These are phyloP conservation scores for Macrophomina pseudophaseolina DNA, from an alignment of 2,329 filamentous ascomycete genomes.

Conservation along the genomic window DNA sequence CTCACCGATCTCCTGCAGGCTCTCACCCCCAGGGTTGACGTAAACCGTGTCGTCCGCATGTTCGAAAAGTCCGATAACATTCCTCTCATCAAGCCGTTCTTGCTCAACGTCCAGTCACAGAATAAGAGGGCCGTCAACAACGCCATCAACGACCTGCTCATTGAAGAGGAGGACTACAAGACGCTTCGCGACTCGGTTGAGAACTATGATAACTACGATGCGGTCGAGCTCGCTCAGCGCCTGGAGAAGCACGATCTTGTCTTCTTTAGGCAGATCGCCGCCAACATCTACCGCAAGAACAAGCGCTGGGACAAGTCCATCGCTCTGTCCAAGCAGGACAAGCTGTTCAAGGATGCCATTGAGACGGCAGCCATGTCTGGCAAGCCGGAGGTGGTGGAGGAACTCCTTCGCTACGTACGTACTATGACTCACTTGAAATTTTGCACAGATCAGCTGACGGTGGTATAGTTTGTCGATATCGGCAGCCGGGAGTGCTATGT, in stretches of 20 bases:
- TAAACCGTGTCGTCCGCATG: slow-evolving; percentile 98
- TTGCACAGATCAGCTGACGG: slow-evolving; percentile 40
- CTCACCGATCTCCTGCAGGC: slow-evolving; percentile 94
- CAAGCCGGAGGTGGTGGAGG: slow-evolving; percentile 92
- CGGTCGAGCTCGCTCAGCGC: slow-evolving; percentile 86
- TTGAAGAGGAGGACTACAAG: slow-evolving; percentile 99
- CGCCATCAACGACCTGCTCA: slow-evolving; percentile 95
- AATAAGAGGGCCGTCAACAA: slow-evolving; percentile 99
- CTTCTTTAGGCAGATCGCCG: slow-evolving; percentile 98
- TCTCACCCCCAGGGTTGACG: slow-evolving; percentile 91
- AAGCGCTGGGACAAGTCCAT: slow-evolving; percentile 99
- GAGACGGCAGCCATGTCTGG: slow-evolving; percentile 92
- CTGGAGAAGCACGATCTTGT: slow-evolving; percentile 97
- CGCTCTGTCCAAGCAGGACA: slow-evolving; percentile 96
- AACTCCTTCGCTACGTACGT: slow-evolving; percentile 95
- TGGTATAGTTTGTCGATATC: slow-evolving; percentile 89
- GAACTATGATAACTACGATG: slow-evolving; percentile 99
- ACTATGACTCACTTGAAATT: slow-evolving; percentile 18
- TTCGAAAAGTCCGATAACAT: slow-evolving; percentile 99
- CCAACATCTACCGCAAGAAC: slow-evolving; percentile 99
- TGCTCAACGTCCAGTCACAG: slow-evolving; percentile 92
- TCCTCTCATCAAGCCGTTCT: slow-evolving; percentile 97
- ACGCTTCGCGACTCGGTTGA: slow-evolving; percentile 95
- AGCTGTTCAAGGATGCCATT: slow-evolving; percentile 98
- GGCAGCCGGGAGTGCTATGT: slow-evolving; percentile 99